phyloP scores from a whole-genome alignment of 371 early-diverging fungal genomes.

The Apophysomyces variabilis region DNA sequence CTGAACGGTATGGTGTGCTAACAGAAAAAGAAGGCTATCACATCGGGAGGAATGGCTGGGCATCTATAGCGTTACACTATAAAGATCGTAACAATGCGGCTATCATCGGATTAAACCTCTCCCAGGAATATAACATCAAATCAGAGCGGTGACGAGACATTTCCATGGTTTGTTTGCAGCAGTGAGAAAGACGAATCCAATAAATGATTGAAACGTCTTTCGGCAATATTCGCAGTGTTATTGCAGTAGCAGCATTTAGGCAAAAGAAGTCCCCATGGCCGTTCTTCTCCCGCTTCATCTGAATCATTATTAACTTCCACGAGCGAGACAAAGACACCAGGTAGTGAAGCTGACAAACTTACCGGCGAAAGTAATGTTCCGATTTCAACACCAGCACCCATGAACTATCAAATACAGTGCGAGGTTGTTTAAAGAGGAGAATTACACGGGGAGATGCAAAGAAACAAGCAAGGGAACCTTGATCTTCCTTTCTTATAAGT shows the following conservation, averaged over 20 bases:
- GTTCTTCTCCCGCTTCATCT: too few species aligned
- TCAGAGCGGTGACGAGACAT: slow-evolving; percentile 75
- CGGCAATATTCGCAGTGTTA: slow-evolving; percentile 21
- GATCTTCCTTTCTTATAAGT: too few species aligned
- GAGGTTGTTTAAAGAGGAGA: not conserved
- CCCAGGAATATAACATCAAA: slow-evolving; percentile 60
- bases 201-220: not conserved
- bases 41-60: slow-evolving; percentile 69
- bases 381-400: not conserved
- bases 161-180: slow-evolving; percentile 66
- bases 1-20: too few species aligned
- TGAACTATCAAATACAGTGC: not conserved
- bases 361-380: not conserved
- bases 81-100: slow-evolving; percentile 69
- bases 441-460: too few species aligned
- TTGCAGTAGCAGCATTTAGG: slow-evolving; percentile 33
- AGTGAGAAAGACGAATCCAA: not conserved
- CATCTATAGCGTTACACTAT: slow-evolving; percentile 63
- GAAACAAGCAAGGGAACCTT: too few species aligned
- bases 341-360: not conserved
- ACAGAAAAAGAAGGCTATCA: not conserved
- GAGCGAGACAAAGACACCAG: not conserved
- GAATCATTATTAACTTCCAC: too few species aligned
- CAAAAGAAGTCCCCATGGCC: slow-evolving; percentile 9
- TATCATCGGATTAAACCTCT: slow-evolving; percentile 66